Evolutionary conservation across 2,329 filamentous ascomycete genomes (phyloP), one percentile per base, ranked within the genome.

Genomic region (Tolypocladium ophioglossoides): DNA sequence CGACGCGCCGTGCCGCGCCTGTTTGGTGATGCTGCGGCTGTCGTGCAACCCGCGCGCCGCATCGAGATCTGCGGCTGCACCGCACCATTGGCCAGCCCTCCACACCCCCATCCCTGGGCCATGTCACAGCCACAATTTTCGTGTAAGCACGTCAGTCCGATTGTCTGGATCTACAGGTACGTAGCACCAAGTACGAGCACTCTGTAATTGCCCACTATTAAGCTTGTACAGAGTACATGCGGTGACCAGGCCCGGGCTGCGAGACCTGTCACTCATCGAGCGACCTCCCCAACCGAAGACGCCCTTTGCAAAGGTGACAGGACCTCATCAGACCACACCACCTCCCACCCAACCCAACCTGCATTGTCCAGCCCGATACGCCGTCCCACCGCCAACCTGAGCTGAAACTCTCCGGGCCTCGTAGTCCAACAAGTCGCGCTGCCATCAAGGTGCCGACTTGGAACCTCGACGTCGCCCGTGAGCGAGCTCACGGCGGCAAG

Each of bases 11-110:
- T n/a, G n/a, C n/a, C n/a, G n/a, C n/a, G n/a, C n/a, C n/a, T n/a
- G n/a, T n/a, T n/a, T n/a, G n/a, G n/a, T n/a, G n/a, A n/a, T n/a
- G n/a, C n/a, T n/a, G 20, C 27, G 20, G 40, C 53, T 60, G 57
- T 53, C 54, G 60, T 64, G 59, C 59, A 57, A 59, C 57, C 47
- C 53, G 57, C 54, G 54, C 59, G 55, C 59, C 55, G 54, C 59
- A 64, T 63, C 61, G 58, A 63, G 62, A 64, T 64, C 61, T 62
- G 59, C 58, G 57, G 55, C 58, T 60, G 60, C 57, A 57, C 49
- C 24, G 52, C 55, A 48, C 57, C 52, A 54, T 58, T 55, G 50
- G 54, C 16, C 35, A 46, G 30, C 40, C 46, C 40, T 10, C 35
- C 8, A 38, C 24, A 18, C 24, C 5, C 30, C 4, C 30, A 34